These are phyloP conservation scores for Verticillium longisporum DNA, from an alignment of 2,329 filamentous ascomycete species.

Conservation along the genomic window DNA sequence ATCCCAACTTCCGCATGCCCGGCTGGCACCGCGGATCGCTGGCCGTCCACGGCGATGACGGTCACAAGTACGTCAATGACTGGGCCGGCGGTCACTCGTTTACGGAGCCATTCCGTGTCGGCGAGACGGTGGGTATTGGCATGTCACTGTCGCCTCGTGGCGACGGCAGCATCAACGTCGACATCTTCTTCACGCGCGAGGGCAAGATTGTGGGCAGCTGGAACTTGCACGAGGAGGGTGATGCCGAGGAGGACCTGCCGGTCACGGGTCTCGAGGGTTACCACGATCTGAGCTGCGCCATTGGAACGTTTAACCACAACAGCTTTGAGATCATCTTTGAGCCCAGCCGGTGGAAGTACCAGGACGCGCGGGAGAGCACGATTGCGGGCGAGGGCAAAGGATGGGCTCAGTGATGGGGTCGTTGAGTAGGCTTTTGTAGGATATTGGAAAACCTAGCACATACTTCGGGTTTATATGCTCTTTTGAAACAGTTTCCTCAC, in stretches of 20 bases:
- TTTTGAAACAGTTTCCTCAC: too few relatives aligned
- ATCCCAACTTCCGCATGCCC: slow-evolving; percentile 69
- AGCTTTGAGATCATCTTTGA: slow-evolving; percentile 62
- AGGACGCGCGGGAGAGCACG: slow-evolving; percentile 3
- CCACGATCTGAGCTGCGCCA: slow-evolving; percentile 62
- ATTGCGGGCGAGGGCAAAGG: background rate
- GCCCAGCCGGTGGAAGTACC: slow-evolving; percentile 51
- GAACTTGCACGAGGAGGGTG: slow-evolving; percentile 70
- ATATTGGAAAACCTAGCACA: background rate
- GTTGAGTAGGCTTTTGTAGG: background rate
- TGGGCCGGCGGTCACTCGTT: slow-evolving; percentile 66
- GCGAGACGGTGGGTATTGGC: slow-evolving; percentile 65
- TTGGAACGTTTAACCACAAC: slow-evolving; percentile 65
- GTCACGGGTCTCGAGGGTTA: slow-evolving; percentile 63
- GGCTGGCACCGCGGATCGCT: slow-evolving; percentile 74
- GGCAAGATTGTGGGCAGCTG: slow-evolving; percentile 55
- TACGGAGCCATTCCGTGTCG: slow-evolving; percentile 51
- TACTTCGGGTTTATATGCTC: too few relatives aligned
- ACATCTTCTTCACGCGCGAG: slow-evolving; percentile 66
- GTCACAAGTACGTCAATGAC: slow-evolving; percentile 69
- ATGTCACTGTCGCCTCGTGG: slow-evolving; percentile 49
- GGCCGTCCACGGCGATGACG: slow-evolving; percentile 76
- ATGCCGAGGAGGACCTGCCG: slow-evolving; percentile 53
- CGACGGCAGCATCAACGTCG: slow-evolving; percentile 36
- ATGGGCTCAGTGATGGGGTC: background rate